A percentile compares a stretch with the other conserved stretches of the same genome.
These are phyloP conservation scores for Tolypocladium ovalisporum DNA, from an alignment of 2,329 filamentous ascomycete genomes.

Conservation along the genomic window DNA sequence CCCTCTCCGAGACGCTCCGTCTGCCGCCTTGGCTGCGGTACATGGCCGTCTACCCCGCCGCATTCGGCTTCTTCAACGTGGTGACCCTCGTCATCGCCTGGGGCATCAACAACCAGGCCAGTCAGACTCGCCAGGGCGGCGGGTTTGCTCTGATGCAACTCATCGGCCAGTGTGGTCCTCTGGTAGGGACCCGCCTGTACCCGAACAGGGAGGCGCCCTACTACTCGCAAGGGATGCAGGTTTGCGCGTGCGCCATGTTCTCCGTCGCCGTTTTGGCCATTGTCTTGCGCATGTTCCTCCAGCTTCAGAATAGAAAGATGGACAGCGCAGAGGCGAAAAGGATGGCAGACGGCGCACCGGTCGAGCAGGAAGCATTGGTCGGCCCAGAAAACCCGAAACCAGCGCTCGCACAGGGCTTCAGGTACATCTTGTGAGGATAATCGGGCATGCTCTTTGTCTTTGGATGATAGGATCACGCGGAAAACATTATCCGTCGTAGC, in stretches of 20 bases:
- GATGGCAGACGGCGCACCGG: slow-evolving; percentile 9
- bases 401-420: slow-evolving; percentile 20
- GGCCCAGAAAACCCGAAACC: slow-evolving; percentile 14
- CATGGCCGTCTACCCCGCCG: slow-evolving; percentile 65
- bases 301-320: slow-evolving; percentile 35
- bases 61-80: slow-evolving; percentile 71
- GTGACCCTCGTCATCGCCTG: slow-evolving; percentile 80
- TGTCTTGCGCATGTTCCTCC: slow-evolving; percentile 41
- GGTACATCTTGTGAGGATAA: slow-evolving; percentile 32
- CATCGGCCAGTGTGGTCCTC: slow-evolving; percentile 69
- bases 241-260: slow-evolving; percentile 53
- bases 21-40: slow-evolving; percentile 49
- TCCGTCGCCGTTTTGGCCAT: slow-evolving; percentile 45
- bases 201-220: slow-evolving; percentile 48
- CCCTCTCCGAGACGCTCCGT: slow-evolving; percentile 38
- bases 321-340: slow-evolving; percentile 22
- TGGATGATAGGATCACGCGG: not conserved
- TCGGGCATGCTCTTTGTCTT: not conserved
- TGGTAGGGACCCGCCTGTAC: slow-evolving; percentile 58
- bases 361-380: slow-evolving; percentile 30
- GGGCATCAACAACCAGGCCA: slow-evolving; percentile 77
- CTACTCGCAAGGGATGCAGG: slow-evolving; percentile 51
- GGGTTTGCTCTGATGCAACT: slow-evolving; percentile 74
- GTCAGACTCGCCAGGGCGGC: slow-evolving; percentile 56
- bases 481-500: not conserved